Percentiles rank a stretch among this genome's conserved stretches.
phyloP scores from a whole-genome alignment of 1,139 yeast genomes.

The Saccharomycopsis hybrid region DNA sequence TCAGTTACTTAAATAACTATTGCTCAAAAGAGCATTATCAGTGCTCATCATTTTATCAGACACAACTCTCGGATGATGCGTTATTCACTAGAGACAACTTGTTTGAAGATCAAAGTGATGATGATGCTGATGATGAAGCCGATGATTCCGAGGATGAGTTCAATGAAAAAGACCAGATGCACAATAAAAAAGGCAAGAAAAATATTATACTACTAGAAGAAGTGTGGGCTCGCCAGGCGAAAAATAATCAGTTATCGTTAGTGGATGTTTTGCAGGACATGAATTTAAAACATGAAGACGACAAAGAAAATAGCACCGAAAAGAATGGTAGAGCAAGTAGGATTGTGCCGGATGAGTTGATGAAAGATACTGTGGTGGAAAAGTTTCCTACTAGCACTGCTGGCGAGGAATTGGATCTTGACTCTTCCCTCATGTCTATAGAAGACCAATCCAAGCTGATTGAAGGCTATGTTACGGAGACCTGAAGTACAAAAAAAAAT shows the following conservation, averaged over 20 bases:
- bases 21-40: slow-evolving; percentile 81
- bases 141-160: too few relatives aligned
- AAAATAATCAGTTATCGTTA: slow-evolving; percentile 44
- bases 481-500: too few relatives aligned
- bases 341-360: slow-evolving; percentile 23
- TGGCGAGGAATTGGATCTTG: slow-evolving; percentile 28
- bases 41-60: slow-evolving; percentile 67
- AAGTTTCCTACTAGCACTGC: slow-evolving; percentile 23
- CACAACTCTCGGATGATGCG: slow-evolving; percentile 71
- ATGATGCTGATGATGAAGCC: neutral
- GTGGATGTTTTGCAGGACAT: slow-evolving; percentile 43
- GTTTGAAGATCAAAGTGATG: too few relatives aligned
- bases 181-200: too few relatives aligned
- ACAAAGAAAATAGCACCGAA: slow-evolving; percentile 25
- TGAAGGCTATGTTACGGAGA: slow-evolving; percentile 35
- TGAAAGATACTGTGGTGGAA: slow-evolving; percentile 21
- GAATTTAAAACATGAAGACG: slow-evolving; percentile 32
- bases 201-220: slow-evolving; percentile 55
- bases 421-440: slow-evolving; percentile 24
- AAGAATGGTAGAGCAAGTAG: slow-evolving; percentile 2
- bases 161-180: too few relatives aligned
- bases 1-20: slow-evolving; percentile 63
- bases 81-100: slow-evolving; percentile 47
- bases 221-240: slow-evolving; percentile 46
- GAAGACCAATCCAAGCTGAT: slow-evolving; percentile 19